Conservation (phyloP, 805 yeast genomes). For the Lipomyces oligophaga region DNA sequence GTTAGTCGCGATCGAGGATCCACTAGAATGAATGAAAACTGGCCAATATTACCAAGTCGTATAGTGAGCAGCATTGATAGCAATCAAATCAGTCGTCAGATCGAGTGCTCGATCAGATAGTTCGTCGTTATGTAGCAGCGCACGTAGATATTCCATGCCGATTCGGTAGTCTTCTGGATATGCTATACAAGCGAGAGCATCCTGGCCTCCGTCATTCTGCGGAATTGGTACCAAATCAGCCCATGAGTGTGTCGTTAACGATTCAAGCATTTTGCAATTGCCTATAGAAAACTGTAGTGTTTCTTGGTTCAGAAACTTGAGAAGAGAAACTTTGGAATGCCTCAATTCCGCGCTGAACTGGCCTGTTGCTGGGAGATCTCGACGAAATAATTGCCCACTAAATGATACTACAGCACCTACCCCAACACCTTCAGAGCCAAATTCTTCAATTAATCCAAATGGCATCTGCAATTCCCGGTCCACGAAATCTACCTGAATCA, state of each 20-base stretch:
- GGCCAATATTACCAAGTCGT: slow-evolving; percentile 89
- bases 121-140: slow-evolving; percentile 57
- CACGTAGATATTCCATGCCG: slow-evolving; percentile 59
- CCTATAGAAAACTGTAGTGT: background rate
- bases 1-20: background rate
- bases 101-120: slow-evolving; percentile 66
- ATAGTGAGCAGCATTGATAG: slow-evolving; percentile 80
- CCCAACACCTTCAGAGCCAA: too few species aligned
- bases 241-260: slow-evolving; percentile 37
- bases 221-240: slow-evolving; percentile 34
- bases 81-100: slow-evolving; percentile 61
- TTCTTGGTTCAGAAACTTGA: background rate
- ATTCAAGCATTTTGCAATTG: slow-evolving; percentile 11
- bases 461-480: slow-evolving; percentile 89
- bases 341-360: too few species aligned
- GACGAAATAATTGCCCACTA: background rate
- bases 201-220: slow-evolving; percentile 32
- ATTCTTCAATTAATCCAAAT: too few species aligned
- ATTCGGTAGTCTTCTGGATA: slow-evolving; percentile 67
- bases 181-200: slow-evolving; percentile 40
- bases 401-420: too few species aligned
- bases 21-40: background rate
- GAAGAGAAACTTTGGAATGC: too few species aligned
- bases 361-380: background rate
- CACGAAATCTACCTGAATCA: slow-evolving; percentile 73